Evolutionary conservation across 768 basidiomycete species (phyloP), one percentile per base, ranked within the genome.

Genomic region (Suillus americanus): DNA sequence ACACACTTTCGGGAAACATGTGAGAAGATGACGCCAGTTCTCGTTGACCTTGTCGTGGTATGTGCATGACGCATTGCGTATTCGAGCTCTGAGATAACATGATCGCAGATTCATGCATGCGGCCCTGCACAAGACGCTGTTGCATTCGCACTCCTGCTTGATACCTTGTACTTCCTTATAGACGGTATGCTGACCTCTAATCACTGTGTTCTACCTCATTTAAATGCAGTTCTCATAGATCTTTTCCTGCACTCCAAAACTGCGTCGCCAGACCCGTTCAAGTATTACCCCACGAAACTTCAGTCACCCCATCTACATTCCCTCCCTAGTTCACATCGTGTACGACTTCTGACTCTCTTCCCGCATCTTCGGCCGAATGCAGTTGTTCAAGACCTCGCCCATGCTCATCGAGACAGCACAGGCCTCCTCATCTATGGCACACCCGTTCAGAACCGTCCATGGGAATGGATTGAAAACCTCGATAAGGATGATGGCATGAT

Each of bases 401-500:
- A 83, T 55, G 83, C 85, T 3, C 81, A 87, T 65, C 82, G 82
- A 33, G 89, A 92, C 66, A 60, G 77, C 2, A 77, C 77, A 14
- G 89, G 89, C 0, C 79, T 81, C 20, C 65, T 85, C 5, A 71
- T 86, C 3, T 78, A 80, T 65, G 81, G 83, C 23, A 71, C 77
- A 5, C 81, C 84, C 2, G 89, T 93, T 20, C 79, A 85, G 63
- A 91, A 92, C 74, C 84, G 87, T 38, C 90, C 92, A 4, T 94
- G 92, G 92, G 92, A 94, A 73, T 94, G 92, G 91, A 85, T 88
- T 8, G 92, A 94, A 74, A 86, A 89, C 71, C 70, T 93, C 3
- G 83, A 51, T 0, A 38, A 84, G 33, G 72, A 80, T 12, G 82
- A 79, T 37, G 82, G 83, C 12, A 78, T 77, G 51, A 78, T 90